These are phyloP conservation scores for Veloboletus limbatus DNA, from an alignment of 1,284 basidiomycete genomes.

Conservation along the genomic window DNA sequence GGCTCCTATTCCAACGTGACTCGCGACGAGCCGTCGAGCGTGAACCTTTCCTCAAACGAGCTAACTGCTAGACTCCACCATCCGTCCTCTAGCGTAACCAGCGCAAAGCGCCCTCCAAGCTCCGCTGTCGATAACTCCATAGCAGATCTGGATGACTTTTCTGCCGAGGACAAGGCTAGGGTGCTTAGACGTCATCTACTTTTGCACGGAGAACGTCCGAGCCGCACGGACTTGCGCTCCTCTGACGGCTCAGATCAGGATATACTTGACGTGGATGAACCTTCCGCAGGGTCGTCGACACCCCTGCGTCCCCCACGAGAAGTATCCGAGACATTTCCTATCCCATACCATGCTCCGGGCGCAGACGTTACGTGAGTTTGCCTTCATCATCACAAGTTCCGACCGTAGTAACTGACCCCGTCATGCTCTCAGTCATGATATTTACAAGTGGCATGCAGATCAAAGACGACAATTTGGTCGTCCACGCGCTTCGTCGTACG, in stretches of 20 bases:
- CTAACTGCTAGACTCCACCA: slow-evolving; percentile 17
- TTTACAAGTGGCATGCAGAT: slow-evolving; percentile 91
- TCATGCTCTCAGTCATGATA: slow-evolving; percentile 62
- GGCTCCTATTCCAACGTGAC: slow-evolving; percentile 31
- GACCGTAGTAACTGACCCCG: slow-evolving; percentile 14
- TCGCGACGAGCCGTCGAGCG: slow-evolving; percentile 19
- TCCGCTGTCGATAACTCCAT: slow-evolving; percentile 28
- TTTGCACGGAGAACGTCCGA: slow-evolving; percentile 63
- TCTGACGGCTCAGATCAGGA: slow-evolving; percentile 37
- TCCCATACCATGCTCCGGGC: slow-evolving; percentile 80
- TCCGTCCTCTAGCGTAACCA: slow-evolving; percentile 32
- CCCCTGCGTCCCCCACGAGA: slow-evolving; percentile 32
- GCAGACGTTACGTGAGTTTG: slow-evolving; percentile 85
- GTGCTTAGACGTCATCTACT: slow-evolving; percentile 81
- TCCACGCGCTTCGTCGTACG: slow-evolving; percentile 70
- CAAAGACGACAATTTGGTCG: slow-evolving; percentile 57
- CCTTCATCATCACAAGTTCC: slow-evolving; percentile 10
- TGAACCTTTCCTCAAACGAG: slow-evolving; percentile 13
- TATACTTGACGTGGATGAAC: slow-evolving; percentile 18
- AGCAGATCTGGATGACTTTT: slow-evolving; percentile 53
- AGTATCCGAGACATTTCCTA: slow-evolving; percentile 70
- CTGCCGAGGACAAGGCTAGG: slow-evolving; percentile 81
- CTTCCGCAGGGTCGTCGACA: slow-evolving; percentile 37
- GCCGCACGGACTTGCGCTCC: slow-evolving; percentile 31
- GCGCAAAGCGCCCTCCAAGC: slow-evolving; percentile 30